Evolutionary conservation across 768 basidiomycete genomes (phyloP).

Genomic region (Termitomyces bulborhizus): DNA sequence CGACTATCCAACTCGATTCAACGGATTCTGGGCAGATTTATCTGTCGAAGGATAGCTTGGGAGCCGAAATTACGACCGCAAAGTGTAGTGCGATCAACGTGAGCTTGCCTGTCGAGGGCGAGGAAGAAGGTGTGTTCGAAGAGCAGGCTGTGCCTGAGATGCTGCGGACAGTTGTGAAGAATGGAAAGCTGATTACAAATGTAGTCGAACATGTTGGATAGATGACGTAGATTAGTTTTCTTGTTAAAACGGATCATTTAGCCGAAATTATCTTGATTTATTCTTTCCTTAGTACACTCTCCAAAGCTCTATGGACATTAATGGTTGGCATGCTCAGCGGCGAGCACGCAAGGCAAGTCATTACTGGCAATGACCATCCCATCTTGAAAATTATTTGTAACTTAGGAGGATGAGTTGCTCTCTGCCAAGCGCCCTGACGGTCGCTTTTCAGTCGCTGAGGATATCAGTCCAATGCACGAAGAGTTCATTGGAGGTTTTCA

Average conservation of each 20-base stretch:
- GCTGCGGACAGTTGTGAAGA: constrained; percentile 77
- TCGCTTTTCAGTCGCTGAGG: constrained; percentile 46
- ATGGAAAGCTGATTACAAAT: constrained; percentile 81
- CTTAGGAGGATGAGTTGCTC: constrained; percentile 28
- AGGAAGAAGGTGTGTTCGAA: constrained; percentile 87
- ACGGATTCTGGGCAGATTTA: constrained; percentile 96
- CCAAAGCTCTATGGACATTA: constrained; percentile 51
- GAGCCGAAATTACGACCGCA: constrained; percentile 83
- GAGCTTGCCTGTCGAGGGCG: constrained; percentile 76
- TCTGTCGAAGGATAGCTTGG: constrained; percentile 75
- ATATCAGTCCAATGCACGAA: constrained; percentile 57
- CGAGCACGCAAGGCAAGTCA: constrained; percentile 48
- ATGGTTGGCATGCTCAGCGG: constrained; percentile 70
- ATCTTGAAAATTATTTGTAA: background rate
- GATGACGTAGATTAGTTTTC: constrained; percentile 2
- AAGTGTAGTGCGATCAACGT: constrained; percentile 94
- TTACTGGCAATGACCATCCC: background rate
- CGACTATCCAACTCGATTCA: constrained; percentile 90
- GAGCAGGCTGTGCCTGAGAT: constrained; percentile 94
- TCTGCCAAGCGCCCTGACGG: constrained; percentile 34
- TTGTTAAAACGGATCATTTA: constrained; percentile 8
- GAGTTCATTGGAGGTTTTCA: constrained; percentile 54
- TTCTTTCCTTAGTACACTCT: constrained; percentile 1
- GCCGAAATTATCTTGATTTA: background rate
- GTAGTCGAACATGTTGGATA: constrained; percentile 84